Evolutionary conservation across 2,329 filamentous ascomycete genomes (phyloP).

Genomic region (Pseudocercospora macadamiae): DNA sequence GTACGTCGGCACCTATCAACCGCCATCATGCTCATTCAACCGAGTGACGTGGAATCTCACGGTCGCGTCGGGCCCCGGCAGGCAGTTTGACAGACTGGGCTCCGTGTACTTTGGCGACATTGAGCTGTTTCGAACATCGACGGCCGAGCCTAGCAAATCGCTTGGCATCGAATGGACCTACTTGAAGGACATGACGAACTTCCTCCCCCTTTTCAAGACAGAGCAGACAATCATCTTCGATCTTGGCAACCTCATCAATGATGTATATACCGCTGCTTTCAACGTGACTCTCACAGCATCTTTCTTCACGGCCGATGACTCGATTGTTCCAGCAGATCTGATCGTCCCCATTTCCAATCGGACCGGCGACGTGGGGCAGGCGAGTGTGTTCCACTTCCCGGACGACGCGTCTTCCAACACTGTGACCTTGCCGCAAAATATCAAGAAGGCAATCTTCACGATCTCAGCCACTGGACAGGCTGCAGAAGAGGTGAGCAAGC

Average conservation of each 20-base stretch:
- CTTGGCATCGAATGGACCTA: constrained; percentile 74
- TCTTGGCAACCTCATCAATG: constrained; percentile 71
- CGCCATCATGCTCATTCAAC: constrained; percentile 72
- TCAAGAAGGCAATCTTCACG: constrained; percentile 70
- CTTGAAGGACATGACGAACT: constrained; percentile 77
- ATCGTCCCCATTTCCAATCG: constrained; percentile 68
- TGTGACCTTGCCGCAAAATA: constrained; percentile 67
- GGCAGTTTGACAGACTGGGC: constrained; percentile 76
- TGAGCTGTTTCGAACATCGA: constrained; percentile 83
- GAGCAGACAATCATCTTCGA: constrained; percentile 80
- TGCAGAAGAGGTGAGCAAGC: constrained; percentile 60
- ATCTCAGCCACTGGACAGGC: constrained; percentile 78
- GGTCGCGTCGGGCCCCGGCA: constrained; percentile 65
- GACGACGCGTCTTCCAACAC: constrained; percentile 61
- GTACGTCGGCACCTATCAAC: constrained; percentile 70
- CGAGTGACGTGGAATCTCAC: constrained; percentile 76
- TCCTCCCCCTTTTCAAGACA: constrained; percentile 67
- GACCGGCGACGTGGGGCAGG: constrained; percentile 52
- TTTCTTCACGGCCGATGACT: constrained; percentile 62
- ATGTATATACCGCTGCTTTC: constrained; percentile 72
- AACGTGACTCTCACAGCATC: constrained; percentile 74
- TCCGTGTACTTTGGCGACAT: constrained; percentile 75
- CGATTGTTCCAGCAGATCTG: constrained; percentile 57
- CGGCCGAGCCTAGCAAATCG: constrained; percentile 71
- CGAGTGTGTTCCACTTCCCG: constrained; percentile 71